phyloP scores from a whole-genome alignment of 2,329 filamentous ascomycete species.

The Microdochium paspali region DNA sequence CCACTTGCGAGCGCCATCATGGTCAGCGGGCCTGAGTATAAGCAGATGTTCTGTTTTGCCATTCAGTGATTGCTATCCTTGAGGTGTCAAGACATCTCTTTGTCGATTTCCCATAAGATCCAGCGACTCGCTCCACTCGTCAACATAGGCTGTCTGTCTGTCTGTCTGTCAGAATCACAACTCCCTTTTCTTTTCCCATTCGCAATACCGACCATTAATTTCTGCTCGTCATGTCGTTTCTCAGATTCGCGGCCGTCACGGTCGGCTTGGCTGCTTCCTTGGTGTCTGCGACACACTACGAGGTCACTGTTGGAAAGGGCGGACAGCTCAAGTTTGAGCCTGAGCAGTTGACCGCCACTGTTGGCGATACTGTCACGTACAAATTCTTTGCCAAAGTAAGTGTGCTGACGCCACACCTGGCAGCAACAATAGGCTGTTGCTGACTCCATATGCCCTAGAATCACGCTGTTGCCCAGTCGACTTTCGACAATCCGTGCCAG shows the following conservation, averaged over 20 bases:
- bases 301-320: conserved; percentile 27
- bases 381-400: conserved; percentile 26
- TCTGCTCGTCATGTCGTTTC: conserved; percentile 9
- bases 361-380: conserved; percentile 30
- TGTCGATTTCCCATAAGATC: too few relatives aligned
- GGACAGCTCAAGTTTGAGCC: conserved; percentile 27
- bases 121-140: too few relatives aligned
- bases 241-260: conserved; percentile 11
- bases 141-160: too few relatives aligned
- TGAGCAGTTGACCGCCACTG: conserved; percentile 19
- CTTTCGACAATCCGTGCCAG: conserved; percentile 27
- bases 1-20: too few relatives aligned
- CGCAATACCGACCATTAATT: too few relatives aligned
- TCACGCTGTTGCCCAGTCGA: conserved; percentile 29
- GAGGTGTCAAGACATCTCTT: too few relatives aligned
- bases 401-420: background rate
- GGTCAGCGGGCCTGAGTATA: too few relatives aligned
- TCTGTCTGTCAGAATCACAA: too few relatives aligned
- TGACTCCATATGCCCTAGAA: conserved; percentile 15
- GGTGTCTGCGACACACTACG: conserved; percentile 17
- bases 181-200: background rate
- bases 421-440: background rate
- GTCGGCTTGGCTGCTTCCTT: conserved; percentile 15
- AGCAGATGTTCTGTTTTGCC: too few relatives aligned
- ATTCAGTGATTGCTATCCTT: too few relatives aligned